Evolutionary conservation across 805 yeast genomes (phyloP), one percentile per base, ranked within the genome.

Genomic region (Metschnikowia orientalis): DNA sequence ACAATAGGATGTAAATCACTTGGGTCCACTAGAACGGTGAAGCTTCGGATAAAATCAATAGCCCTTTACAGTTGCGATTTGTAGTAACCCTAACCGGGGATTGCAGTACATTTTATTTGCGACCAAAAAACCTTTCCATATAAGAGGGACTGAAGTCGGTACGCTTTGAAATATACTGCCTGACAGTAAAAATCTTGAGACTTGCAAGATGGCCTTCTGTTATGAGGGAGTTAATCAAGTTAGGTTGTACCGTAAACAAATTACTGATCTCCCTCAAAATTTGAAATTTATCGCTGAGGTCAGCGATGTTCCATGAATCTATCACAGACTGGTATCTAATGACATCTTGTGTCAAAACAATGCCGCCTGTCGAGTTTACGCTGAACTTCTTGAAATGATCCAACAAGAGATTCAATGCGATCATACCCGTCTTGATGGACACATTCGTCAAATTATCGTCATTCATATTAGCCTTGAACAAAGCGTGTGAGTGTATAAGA

Each of bases 241-340:
- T 83, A 2, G 90, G 82, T 51, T 84, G 92, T 11, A 86, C 95
- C 0, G 95, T 81, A 55, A 80, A 89, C 38, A 89, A 62, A 48
- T 85, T 86, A 19, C 90, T 87, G 40, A 89, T 73, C 45, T 88
- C 95, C 52, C 87, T 75, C 41, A 89, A 61, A 8, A 86, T 69
- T 31, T 76, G 77, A 59, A 84, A 81, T 37, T 72, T 71, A 20
- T 78, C 83, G 4, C 77, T 62, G 18, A 85, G 58, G 25, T 73
- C 77, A 2, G 71, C 68, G 10, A 82, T 66, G 6, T 67, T 61
- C 90, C 92, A 86, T 26, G 68, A 69, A 35, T 79, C 86, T 26
- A 83, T 69, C 9, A 74, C 67, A 10, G 73, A 67, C 54, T 86
- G 90, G 50, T 81, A 85, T 28, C 83, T 74, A 23, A 83, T 81